Evolutionary conservation across 345 rosid species (phyloP).

Genomic region (Salix exigua): DNA sequence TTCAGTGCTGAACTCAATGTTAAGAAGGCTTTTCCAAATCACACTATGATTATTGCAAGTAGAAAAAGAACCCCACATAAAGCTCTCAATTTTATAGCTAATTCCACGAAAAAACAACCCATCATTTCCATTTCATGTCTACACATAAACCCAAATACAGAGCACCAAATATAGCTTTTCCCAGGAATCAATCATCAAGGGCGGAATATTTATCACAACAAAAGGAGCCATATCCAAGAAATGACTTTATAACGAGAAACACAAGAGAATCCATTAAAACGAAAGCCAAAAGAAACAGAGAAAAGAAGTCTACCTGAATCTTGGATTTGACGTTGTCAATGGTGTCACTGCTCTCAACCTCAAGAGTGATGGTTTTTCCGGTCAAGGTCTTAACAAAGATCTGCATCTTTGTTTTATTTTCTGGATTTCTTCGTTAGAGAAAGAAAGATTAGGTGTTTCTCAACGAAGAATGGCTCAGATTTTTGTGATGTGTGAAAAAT

Average conservation of each 20-base stretch:
- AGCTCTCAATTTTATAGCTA: not conserved
- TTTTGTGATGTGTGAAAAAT: not conserved
- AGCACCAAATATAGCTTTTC: not conserved
- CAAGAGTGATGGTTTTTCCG: conserved; percentile 24
- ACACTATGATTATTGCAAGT: not conserved
- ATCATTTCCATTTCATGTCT: not conserved
- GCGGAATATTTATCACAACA: not conserved
- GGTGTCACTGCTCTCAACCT: conserved; percentile 27
- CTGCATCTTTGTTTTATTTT: conserved; percentile 2
- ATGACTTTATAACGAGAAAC: not conserved
- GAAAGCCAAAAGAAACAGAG: not conserved
- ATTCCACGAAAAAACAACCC: not conserved
- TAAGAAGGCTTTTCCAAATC: not conserved
- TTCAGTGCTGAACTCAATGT: not conserved
- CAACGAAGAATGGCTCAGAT: not conserved
- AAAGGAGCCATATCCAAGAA: not conserved
- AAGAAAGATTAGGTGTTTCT: not conserved
- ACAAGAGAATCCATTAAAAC: not conserved
- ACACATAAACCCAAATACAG: not conserved
- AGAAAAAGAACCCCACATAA: not conserved
- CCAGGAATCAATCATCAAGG: not conserved
- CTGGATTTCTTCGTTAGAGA: not conserved
- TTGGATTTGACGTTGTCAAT: conserved; percentile 23
- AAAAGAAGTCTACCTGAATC: conserved; percentile 11
- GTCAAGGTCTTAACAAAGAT: conserved; percentile 21